Evolutionary conservation across 2,329 filamentous ascomycete genomes (phyloP), one percentile per base, ranked within the genome.

Genomic region (Hypoxylon sp.): DNA sequence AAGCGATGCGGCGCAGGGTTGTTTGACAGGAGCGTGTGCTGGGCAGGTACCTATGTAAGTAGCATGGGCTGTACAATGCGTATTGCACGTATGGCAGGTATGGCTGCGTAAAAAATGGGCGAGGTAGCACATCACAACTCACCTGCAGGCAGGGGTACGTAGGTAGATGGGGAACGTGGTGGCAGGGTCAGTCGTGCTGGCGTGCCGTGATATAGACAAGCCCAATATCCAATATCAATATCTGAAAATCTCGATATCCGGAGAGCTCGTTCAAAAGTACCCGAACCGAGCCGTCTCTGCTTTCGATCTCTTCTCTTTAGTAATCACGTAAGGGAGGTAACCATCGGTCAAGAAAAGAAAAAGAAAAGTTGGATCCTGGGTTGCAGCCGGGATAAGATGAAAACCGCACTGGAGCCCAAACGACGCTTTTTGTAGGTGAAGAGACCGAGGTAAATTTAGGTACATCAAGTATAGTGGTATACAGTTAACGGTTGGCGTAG

Each of bases 1-100:
- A 62, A 60, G 58, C 58, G 57, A 42, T 61, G 62, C 58, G 55
- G 62, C 59, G 53, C 55, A 62, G 52, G 53, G 50, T 26, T 31
- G 45, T 46, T 52, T 41, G 52, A 60, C 48, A 59, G n/a, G n/a
- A n/a, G n/a, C n/a, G n/a, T n/a, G n/a, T n/a, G n/a, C n/a, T n/a
- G n/a, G n/a, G n/a, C n/a, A n/a, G 43, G 43, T 27, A 35, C 47
- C 23, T 23, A 26, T 23, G 11, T 24, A 27, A 2, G 31, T 17
- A 15, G 31, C n/a, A 35, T 35, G 31, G 31, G n/a, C 29, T 29
- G 29, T n/a, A n/a, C n/a, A n/a, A n/a, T 33, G 29, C 11, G 29
- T 33, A 6, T 29, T n/a, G n/a, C n/a, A n/a, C n/a, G n/a, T n/a
- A n/a, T n/a, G n/a, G n/a, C n/a, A n/a, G n/a, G n/a, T n/a, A n/a